Evolutionary conservation across 176 grass and related monocot genomes (phyloP).

Genomic region (Paspalum notatum): DNA sequence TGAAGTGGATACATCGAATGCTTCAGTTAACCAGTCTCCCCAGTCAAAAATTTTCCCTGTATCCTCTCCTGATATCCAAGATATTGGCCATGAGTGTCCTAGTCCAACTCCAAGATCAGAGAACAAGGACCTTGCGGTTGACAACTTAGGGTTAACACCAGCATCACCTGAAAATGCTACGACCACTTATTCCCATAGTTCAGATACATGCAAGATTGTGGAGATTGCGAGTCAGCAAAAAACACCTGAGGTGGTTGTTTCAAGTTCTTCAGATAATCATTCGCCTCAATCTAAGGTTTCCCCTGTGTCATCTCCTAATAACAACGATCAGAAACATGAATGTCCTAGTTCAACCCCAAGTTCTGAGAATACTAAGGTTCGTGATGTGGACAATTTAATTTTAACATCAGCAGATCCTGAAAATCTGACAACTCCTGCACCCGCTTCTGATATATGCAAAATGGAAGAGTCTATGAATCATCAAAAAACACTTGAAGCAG

Average conservation of each 20-base stretch:
- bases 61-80: constrained; percentile 52
- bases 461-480: constrained; percentile 36
- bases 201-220: constrained; percentile 42
- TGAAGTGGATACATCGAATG: constrained; percentile 44
- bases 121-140: constrained; percentile 39
- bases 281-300: constrained; percentile 43
- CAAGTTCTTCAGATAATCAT: constrained; percentile 39
- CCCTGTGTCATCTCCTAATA: constrained; percentile 36
- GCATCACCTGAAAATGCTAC: constrained; percentile 24
- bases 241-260: constrained; percentile 28
- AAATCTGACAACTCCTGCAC: constrained; percentile 8
- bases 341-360: constrained; percentile 45
- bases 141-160: constrained; percentile 26
- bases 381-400: constrained; percentile 24
- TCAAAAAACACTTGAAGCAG: constrained; percentile 33
- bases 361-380: constrained; percentile 23
- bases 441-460: constrained; percentile 43
- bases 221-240: constrained; percentile 39
- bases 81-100: constrained; percentile 47
- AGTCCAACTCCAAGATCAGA: constrained; percentile 48
- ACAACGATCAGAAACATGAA: constrained; percentile 43
- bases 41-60: constrained; percentile 38
- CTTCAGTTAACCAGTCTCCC: constrained; percentile 57
- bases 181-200: not conserved
- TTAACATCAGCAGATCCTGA: constrained; percentile 17